Evolutionary conservation across 495 filamentous ascomycete genomes (phyloP).

Genomic region (Tuber brumale): DNA sequence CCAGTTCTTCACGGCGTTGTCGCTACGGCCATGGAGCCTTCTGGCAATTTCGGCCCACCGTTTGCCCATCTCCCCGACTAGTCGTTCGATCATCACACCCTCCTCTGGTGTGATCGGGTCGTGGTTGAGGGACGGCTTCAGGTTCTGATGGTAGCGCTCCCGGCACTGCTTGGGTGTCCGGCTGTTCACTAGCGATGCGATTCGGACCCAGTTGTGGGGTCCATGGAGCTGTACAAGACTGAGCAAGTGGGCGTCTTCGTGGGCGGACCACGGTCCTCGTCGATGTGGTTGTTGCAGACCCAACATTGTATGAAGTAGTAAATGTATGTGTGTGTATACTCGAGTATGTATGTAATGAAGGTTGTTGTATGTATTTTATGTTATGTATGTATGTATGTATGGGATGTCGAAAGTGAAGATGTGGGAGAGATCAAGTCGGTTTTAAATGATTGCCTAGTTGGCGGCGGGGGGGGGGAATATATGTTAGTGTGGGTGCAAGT

Average conservation of each 20-base stretch:
- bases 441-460: not conserved
- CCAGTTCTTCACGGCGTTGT: constrained; percentile 99
- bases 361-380: not conserved
- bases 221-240: constrained; percentile 69
- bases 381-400: not conserved
- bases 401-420: not conserved
- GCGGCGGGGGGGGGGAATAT: constrained; percentile 1
- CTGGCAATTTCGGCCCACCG: constrained; percentile 94
- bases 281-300: constrained; percentile 47
- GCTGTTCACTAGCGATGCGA: constrained; percentile 66
- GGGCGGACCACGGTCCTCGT: constrained; percentile 81
- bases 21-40: constrained; percentile 76
- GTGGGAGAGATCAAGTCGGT: not conserved
- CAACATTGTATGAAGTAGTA: not conserved
- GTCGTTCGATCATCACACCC: constrained; percentile 68
- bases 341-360: constrained; percentile 2
- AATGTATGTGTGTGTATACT: not conserved
- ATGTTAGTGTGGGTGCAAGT: not conserved
- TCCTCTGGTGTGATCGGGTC: constrained; percentile 89
- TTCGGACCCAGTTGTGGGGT: constrained; percentile 86
- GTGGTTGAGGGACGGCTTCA: constrained; percentile 85
- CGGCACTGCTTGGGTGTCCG: constrained; percentile 93
- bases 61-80: constrained; percentile 78
- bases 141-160: constrained; percentile 90
- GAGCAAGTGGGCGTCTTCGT: constrained; percentile 68